These are phyloP conservation scores for Grifola frondosa DNA, from an alignment of 1,284 basidiomycete genomes.

Conservation along the genomic window DNA sequence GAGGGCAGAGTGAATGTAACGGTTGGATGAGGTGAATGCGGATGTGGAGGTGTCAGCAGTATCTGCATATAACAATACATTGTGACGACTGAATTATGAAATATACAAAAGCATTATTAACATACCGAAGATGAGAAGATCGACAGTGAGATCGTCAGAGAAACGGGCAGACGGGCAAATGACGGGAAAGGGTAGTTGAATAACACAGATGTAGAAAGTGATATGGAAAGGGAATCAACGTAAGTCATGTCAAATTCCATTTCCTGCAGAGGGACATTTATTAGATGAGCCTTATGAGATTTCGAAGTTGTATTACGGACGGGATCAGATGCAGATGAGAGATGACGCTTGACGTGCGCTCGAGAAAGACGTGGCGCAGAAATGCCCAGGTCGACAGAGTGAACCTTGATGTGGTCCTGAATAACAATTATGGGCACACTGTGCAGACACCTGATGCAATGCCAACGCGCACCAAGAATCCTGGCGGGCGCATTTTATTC, in stretches of 20 bases:
- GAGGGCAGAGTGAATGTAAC: constrained; percentile 60
- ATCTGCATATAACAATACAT: constrained; percentile 23
- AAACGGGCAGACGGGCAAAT: constrained; percentile 79
- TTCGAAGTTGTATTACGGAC: constrained; percentile 17
- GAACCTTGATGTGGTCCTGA: constrained; percentile 76
- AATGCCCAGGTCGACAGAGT: constrained; percentile 70
- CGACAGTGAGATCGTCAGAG: constrained; percentile 75
- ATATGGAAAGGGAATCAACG: constrained; percentile 68
- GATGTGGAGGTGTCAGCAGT: constrained; percentile 34
- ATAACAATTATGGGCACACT: neutral
- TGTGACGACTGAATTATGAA: neutral
- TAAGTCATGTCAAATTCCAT: constrained; percentile 69
- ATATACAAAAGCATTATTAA: constrained; percentile 5
- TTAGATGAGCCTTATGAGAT: neutral
- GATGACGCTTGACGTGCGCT: constrained; percentile 44
- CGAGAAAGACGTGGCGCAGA: constrained; percentile 67
- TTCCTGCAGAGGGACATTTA: constrained; percentile 38
- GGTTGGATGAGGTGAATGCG: constrained; percentile 36
- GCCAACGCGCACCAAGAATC: constrained; percentile 56
- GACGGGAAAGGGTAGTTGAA: constrained; percentile 80
- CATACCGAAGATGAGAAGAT: constrained; percentile 69
- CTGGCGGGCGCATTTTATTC: constrained; percentile 65
- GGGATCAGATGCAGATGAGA: constrained; percentile 20
- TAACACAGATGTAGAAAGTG: constrained; percentile 77
- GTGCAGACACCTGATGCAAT: neutral